Conservation (phyloP, 2,329 filamentous ascomycete species). For the Penicillium sp. region DNA sequence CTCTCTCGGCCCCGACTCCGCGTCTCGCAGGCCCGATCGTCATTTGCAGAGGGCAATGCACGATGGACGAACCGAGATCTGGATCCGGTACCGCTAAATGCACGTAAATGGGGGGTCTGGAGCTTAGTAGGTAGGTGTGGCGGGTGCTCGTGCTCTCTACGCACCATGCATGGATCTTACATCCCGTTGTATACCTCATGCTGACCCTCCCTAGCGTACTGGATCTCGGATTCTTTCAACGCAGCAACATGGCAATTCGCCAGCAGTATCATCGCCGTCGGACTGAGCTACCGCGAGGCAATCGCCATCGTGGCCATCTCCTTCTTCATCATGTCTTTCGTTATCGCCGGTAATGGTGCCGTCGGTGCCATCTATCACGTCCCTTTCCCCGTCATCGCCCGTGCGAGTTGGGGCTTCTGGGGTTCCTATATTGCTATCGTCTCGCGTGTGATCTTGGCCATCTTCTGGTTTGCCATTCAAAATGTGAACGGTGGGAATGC, state of each 20-base stretch:
- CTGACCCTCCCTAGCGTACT: constrained; percentile 42
- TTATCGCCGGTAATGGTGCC: constrained; percentile 62
- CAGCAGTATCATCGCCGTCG: constrained; percentile 50
- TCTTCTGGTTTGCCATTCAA: constrained; percentile 67
- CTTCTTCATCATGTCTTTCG: constrained; percentile 55
- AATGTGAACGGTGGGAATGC: constrained; percentile 61
- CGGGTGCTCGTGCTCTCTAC: background rate
- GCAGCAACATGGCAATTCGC: constrained; percentile 57
- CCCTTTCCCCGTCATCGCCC: constrained; percentile 57
- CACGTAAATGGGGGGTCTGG: constrained; percentile 47
- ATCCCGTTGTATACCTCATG: background rate
- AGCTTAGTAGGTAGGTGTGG: constrained; percentile 39
- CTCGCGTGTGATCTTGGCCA: constrained; percentile 53
- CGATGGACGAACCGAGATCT: constrained; percentile 51
- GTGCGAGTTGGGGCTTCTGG: constrained; percentile 58
- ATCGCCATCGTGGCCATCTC: constrained; percentile 50
- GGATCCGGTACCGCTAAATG: constrained; percentile 47
- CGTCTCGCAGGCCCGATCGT: constrained; percentile 47
- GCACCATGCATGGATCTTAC: background rate
- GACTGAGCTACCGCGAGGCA: constrained; percentile 54
- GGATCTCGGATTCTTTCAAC: constrained; percentile 54
- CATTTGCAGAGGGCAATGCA: constrained; percentile 46
- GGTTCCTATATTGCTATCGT: constrained; percentile 56
- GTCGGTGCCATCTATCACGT: constrained; percentile 53
- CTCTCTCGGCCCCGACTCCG: constrained; percentile 42